Evolutionary conservation across 257 asterid species (phyloP).

Genomic region (Lycium ferocissimum): DNA sequence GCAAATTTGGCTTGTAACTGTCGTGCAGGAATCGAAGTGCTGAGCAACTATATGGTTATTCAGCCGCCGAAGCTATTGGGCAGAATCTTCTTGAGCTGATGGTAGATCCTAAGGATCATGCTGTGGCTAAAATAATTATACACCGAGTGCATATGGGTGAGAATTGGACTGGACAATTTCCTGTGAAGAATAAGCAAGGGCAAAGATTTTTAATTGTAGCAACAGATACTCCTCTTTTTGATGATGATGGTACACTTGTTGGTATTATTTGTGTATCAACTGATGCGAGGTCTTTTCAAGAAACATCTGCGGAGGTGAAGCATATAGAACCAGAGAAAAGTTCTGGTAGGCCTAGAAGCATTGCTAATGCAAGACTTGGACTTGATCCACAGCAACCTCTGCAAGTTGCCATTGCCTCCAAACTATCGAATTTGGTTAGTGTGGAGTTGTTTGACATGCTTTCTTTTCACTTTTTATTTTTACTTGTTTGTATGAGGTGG

Average conservation of each 20-base stretch:
- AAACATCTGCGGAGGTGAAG: constrained; percentile 43
- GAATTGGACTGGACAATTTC: constrained; percentile 87
- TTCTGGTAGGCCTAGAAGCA: constrained; percentile 51
- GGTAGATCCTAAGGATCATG: constrained; percentile 51
- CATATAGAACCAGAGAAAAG: constrained; percentile 48
- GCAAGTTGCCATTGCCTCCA: constrained; percentile 87
- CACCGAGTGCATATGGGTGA: constrained; percentile 64
- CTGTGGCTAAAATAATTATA: constrained; percentile 57
- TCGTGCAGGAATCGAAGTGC: constrained; percentile 81
- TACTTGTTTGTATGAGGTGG: constrained; percentile 27
- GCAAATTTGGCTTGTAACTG: constrained; percentile 17
- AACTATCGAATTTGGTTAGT: constrained; percentile 81
- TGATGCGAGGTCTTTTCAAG: constrained; percentile 69
- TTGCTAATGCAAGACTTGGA: constrained; percentile 65
- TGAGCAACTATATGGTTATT: constrained; percentile 72
- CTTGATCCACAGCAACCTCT: constrained; percentile 86
- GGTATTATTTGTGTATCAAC: constrained; percentile 73
- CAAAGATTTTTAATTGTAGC: constrained; percentile 59
- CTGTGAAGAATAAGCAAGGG: constrained; percentile 71
- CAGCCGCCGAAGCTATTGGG: constrained; percentile 77
- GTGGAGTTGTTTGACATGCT: constrained; percentile 22
- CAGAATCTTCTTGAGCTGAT: constrained; percentile 59
- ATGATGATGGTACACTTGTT: constrained; percentile 72
- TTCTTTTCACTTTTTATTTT: constrained; percentile 2
- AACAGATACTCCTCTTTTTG: constrained; percentile 79